phyloP scores from a whole-genome alignment of 1,284 basidiomycete genomes.

The Cutaneotrichosporon cavernicola region DNA sequence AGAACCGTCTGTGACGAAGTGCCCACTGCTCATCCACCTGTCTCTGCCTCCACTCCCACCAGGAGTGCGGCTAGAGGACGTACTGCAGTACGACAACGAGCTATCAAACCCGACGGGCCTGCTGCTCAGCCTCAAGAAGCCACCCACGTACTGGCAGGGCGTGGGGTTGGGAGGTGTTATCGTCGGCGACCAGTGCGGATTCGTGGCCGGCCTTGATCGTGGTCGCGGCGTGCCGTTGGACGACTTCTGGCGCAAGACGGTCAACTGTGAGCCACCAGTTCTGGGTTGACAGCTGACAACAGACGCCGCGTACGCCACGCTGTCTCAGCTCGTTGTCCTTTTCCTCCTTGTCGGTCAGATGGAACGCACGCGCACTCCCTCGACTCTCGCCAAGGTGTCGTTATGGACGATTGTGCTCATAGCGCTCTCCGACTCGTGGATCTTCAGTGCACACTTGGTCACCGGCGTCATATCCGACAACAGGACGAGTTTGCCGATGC shows the following conservation, averaged over 20 bases:
- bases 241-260: conserved; percentile 73
- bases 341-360: conserved; percentile 70
- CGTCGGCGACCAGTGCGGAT: conserved; percentile 73
- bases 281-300: conserved; percentile 1
- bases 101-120: conserved; percentile 46
- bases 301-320: conserved; percentile 63
- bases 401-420: conserved; percentile 76
- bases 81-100: conserved; percentile 45
- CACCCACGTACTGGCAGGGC: conserved; percentile 44
- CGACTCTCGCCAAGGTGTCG: conserved; percentile 72
- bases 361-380: conserved; percentile 70
- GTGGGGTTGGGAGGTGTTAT: conserved; percentile 61
- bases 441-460: conserved; percentile 79
- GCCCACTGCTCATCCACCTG: conserved; percentile 47
- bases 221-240: conserved; percentile 64
- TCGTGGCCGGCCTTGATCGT: conserved; percentile 65
- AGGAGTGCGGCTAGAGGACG: conserved; percentile 26
- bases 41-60: conserved; percentile 44
- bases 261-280: conserved; percentile 63
- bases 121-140: conserved; percentile 31
- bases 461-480: conserved; percentile 79
- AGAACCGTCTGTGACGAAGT: conserved; percentile 28
- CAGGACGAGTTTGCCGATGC: conserved; percentile 68
- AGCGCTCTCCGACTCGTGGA: conserved; percentile 71
- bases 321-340: conserved; percentile 68